Evolutionary conservation across 2,329 filamentous ascomycete species (phyloP).

Genomic region (Aspergillus sp.): DNA sequence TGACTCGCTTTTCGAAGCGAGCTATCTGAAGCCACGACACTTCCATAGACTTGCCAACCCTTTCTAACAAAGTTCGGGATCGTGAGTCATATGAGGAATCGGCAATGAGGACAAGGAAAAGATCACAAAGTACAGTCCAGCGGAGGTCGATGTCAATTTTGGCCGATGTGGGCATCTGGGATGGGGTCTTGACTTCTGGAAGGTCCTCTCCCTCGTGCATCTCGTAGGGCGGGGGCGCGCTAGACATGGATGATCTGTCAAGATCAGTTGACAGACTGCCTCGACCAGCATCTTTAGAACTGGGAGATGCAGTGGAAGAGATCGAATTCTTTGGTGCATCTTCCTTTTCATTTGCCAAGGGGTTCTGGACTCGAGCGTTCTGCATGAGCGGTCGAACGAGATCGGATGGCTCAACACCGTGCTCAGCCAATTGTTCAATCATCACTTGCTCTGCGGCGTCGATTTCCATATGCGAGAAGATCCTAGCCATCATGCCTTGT

Average conservation of each 20-base stretch:
- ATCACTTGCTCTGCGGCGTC: slow-evolving; percentile 85
- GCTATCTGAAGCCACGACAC: slow-evolving; percentile 92
- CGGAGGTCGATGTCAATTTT: slow-evolving; percentile 94
- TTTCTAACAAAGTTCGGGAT: slow-evolving; percentile 78
- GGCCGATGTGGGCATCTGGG: slow-evolving; percentile 73
- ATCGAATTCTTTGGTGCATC: slow-evolving; percentile 36
- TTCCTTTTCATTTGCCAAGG: slow-evolving; percentile 60
- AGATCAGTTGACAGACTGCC: slow-evolving; percentile 34
- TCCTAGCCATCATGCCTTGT: slow-evolving; percentile 94
- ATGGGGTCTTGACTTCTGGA: slow-evolving; percentile 76
- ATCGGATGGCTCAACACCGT: slow-evolving; percentile 82
- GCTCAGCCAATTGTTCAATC: slow-evolving; percentile 94
- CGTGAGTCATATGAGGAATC: slow-evolving; percentile 90
- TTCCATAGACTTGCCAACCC: slow-evolving; percentile 74
- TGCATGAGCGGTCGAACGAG: slow-evolving; percentile 83
- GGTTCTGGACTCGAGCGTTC: slow-evolving; percentile 90
- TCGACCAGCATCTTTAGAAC: slow-evolving; percentile 20
- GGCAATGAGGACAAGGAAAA: slow-evolving; percentile 94
- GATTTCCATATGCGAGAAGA: slow-evolving; percentile 97
- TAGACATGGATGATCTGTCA: slow-evolving; percentile 45
- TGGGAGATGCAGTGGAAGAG: slow-evolving; percentile 32
- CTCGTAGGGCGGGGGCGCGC: slow-evolving; percentile 53
- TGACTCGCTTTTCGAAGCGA: slow-evolving; percentile 94
- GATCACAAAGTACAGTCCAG: slow-evolving; percentile 94
- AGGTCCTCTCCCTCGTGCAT: slow-evolving; percentile 67